Base-by-base conservation (phyloP, 306 rosid genomes). In the Delonix regia region DNA sequence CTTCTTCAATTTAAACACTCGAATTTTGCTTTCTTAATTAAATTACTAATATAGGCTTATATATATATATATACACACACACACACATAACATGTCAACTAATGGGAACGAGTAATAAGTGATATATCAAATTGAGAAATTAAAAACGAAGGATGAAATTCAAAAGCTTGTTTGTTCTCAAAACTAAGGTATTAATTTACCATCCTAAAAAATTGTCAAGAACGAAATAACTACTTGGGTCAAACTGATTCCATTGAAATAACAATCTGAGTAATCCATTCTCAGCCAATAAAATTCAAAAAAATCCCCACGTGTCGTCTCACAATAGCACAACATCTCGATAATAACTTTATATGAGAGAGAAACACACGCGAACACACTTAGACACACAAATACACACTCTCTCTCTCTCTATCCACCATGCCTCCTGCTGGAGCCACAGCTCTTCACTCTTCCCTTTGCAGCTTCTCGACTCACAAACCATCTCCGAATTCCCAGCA, bases 401-500 rank as follows among this genome's bases (percentile, higher is more conserved):
- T 21, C 71, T 55, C 34, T 15, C 70, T 12, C 48, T 62, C 75
- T 7, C 27, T 14, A 38, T 33, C 69, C 78, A 64, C 88, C 84
- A 89, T 88, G 89, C 61, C 89, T 34, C 55, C 85, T 18, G 51
- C 90, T 2, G 76, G 87, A 61, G 72, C 90, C 68, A 52, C 83
- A 45, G 83, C 91, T 18, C 27, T 89, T 16, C 89, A 86, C 51
- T 89, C 91, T 22, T 88, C 92, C 4, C 77, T 90, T 2, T 94
- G 91, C 78, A 57, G 59, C 14, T 60, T 83, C 84, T 59, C 90
- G 14, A 62, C 88, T 6, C 85, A 82, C 21, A 90, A 89, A 51
- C 82, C 90, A 14, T 78, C 89, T 45, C 73, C 87, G 16, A 61
- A 67, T 59, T 70, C 80, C 72, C 79, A 74, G 6, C 88, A 73